Percentiles rank a stretch among this genome's conserved stretches.
These are phyloP conservation scores for Ampelomyces quisqualis DNA, from an alignment of 2,329 filamentous ascomycete genomes.

Conservation along the genomic window DNA sequence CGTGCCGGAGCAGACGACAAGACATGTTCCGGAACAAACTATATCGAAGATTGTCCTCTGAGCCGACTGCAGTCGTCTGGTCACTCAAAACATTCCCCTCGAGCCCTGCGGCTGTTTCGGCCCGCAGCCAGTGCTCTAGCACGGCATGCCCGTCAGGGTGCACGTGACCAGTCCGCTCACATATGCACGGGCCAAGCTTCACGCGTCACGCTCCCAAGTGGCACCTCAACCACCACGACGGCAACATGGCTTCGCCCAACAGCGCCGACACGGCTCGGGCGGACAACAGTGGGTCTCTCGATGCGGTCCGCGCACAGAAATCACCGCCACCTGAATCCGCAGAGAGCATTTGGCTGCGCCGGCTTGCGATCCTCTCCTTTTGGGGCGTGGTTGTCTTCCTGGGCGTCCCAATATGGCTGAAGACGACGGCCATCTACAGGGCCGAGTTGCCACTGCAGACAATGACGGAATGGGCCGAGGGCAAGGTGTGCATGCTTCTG, in stretches of 20 bases:
- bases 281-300: slow-evolving; percentile 6
- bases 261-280: slow-evolving; percentile 24
- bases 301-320: slow-evolving; percentile 10
- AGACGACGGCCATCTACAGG: slow-evolving; percentile 88
- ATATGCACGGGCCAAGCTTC: not conserved
- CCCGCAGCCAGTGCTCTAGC: too few relatives aligned
- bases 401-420: slow-evolving; percentile 93
- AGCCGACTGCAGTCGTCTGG: not conserved
- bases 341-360: slow-evolving; percentile 67
- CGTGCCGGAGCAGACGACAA: slow-evolving; percentile 16
- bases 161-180: not conserved
- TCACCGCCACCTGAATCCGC: slow-evolving; percentile 74
- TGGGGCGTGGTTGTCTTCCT: slow-evolving; percentile 83
- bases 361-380: slow-evolving; percentile 79
- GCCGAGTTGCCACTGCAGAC: slow-evolving; percentile 77
- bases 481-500: slow-evolving; percentile 62
- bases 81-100: too few relatives aligned
- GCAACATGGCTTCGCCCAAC: slow-evolving; percentile 32
- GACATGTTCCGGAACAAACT: not conserved
- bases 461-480: slow-evolving; percentile 91
- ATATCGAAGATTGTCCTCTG: too few relatives aligned
- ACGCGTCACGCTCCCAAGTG: slow-evolving; percentile 11
- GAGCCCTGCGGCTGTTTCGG: too few relatives aligned
- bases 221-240: slow-evolving; percentile 19
- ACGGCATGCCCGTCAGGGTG: too few relatives aligned